These are phyloP conservation scores for Penicillium expansum DNA, from an alignment of 2,329 filamentous ascomycete species.

Conservation along the genomic window DNA sequence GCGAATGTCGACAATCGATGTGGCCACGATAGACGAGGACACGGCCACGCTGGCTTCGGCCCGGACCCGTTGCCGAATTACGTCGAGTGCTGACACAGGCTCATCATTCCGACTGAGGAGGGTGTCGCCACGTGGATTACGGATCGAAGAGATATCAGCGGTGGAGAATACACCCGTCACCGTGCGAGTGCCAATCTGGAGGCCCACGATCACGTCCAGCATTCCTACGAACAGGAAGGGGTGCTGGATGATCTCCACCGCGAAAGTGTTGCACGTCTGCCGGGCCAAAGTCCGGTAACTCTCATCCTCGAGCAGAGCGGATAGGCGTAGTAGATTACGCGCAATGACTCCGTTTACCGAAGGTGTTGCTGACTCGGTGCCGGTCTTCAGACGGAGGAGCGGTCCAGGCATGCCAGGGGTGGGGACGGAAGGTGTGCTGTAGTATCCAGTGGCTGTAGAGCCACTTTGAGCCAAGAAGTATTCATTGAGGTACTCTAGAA, in stretches of 20 bases:
- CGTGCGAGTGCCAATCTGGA: conserved; percentile 65
- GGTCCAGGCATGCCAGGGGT: conserved; percentile 59
- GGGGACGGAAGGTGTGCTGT: conserved; percentile 43
- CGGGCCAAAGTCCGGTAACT: conserved; percentile 64
- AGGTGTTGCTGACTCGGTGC: conserved; percentile 88
- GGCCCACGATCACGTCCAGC: conserved; percentile 70
- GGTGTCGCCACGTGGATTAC: conserved; percentile 14
- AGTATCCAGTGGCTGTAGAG: conserved; percentile 40
- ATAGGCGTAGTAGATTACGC: conserved; percentile 79
- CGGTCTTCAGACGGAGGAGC: conserved; percentile 86
- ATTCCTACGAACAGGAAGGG: conserved; percentile 87
- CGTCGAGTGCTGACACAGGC: conserved; percentile 28
- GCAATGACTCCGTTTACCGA: conserved; percentile 87
- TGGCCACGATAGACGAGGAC: conserved; percentile 33
- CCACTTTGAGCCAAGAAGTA: conserved; percentile 70
- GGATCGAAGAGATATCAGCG: conserved; percentile 16
- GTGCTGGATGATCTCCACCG: conserved; percentile 87
- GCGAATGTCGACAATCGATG: conserved; percentile 39
- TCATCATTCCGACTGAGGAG: conserved; percentile 20
- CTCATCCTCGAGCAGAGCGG: conserved; percentile 64
- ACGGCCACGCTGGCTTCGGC: conserved; percentile 33
- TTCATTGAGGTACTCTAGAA: conserved; percentile 65
- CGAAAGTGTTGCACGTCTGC: conserved; percentile 78
- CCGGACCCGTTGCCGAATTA: conserved; percentile 34
- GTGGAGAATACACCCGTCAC: conserved; percentile 55